phyloP scores from a whole-genome alignment of 2,329 filamentous ascomycete species.

The Penicillium sp. region DNA sequence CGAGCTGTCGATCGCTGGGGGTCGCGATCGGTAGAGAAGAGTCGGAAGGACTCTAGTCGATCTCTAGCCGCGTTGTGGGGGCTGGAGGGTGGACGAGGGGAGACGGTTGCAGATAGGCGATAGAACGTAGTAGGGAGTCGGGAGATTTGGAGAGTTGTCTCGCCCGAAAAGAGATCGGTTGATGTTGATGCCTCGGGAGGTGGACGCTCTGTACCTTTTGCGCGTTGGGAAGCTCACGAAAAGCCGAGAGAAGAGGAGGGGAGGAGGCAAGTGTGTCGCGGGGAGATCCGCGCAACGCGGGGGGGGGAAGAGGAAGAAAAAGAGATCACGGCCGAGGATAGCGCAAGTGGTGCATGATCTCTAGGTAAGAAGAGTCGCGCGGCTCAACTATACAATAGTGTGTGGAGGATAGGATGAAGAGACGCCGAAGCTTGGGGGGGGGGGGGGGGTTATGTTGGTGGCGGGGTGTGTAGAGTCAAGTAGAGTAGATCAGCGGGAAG shows the following conservation, averaged over 20 bases:
- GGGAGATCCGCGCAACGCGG: slow-evolving; percentile 6
- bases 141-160: neutral
- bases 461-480: neutral
- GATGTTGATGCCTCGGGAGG: neutral
- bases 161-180: neutral
- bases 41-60: slow-evolving; percentile 20
- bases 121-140: neutral
- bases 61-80: slow-evolving; percentile 16
- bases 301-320: neutral
- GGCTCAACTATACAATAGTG: neutral
- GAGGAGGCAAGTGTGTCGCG: neutral
- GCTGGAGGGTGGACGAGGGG: neutral
- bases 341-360: slow-evolving; percentile 31
- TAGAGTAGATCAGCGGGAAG: neutral
- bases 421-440: slow-evolving; percentile 1
- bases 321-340: slow-evolving; percentile 28
- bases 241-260: slow-evolving; percentile 4
- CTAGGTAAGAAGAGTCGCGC: slow-evolving; percentile 6
- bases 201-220: neutral
- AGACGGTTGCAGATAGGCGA: neutral
- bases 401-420: neutral
- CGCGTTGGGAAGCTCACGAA: neutral
- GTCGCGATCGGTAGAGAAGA: slow-evolving; percentile 36
- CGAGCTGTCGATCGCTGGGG: slow-evolving; percentile 43
- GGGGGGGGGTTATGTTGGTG: neutral